Percentiles rank a stretch among this genome's conserved stretches.
These are phyloP conservation scores for Knoxdaviesia proteae DNA, from an alignment of 2,329 filamentous ascomycete genomes.

Conservation along the genomic window DNA sequence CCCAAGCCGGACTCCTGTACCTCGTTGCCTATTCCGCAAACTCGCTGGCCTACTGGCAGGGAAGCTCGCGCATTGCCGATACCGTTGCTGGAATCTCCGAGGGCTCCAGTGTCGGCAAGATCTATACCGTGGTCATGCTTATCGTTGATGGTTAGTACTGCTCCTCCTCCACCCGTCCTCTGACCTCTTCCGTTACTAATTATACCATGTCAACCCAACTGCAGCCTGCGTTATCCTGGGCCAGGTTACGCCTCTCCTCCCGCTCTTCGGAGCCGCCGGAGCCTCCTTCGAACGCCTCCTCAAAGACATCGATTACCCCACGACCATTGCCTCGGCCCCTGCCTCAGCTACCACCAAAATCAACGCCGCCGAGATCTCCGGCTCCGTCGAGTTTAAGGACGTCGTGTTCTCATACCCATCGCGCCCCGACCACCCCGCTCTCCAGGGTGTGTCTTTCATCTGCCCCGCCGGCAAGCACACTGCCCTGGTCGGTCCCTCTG, in stretches of 20 bases:
- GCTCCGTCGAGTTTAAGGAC: constrained; percentile 20
- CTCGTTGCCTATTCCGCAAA: constrained; percentile 49
- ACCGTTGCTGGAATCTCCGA: constrained; percentile 14
- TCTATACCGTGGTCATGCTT: constrained; percentile 44
- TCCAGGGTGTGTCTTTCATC: constrained; percentile 24
- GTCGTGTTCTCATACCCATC: constrained; percentile 24
- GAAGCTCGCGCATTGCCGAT: constrained; percentile 28
- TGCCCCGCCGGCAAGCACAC: constrained; percentile 27
- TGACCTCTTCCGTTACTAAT: too few species aligned
- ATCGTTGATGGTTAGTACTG: constrained; percentile 32
- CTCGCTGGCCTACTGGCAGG: constrained; percentile 47
- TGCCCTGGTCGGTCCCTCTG: constrained; percentile 36
- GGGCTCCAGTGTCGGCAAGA: constrained; percentile 20
- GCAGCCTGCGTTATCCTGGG: constrained; percentile 38
- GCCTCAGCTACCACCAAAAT: constrained; percentile 4
- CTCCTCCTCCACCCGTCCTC: background rate
- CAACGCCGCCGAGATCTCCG: constrained; percentile 10
- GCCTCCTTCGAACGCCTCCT: constrained; percentile 36
- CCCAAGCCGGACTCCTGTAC: constrained; percentile 40
- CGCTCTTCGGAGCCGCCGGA: constrained; percentile 36
- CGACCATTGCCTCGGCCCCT: constrained; percentile 21
- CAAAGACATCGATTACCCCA: constrained; percentile 31
- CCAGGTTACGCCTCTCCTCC: constrained; percentile 39
- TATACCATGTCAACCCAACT: too few species aligned
- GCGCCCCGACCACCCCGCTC: constrained; percentile 18